Conservation (phyloP, 257 asterid species). For the Capsicum pubescens region DNA sequence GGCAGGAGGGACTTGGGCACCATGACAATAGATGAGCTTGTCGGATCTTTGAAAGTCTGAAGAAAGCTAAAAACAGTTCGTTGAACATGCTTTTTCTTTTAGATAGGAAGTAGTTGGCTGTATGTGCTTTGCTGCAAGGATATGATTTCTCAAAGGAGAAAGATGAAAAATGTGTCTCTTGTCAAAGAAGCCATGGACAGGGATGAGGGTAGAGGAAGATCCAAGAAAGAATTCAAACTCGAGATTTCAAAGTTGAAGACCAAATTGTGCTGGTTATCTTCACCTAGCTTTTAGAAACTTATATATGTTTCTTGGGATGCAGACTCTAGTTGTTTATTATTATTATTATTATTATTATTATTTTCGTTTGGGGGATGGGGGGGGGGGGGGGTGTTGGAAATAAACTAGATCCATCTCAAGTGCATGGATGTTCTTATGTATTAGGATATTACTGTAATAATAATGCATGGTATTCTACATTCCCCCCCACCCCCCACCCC, state of each 20-base stretch:
- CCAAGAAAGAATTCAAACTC: neutral
- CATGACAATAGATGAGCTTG: neutral
- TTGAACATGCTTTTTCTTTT: neutral
- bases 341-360: neutral
- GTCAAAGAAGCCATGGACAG: neutral
- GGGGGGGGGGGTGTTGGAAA: neutral
- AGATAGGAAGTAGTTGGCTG: neutral
- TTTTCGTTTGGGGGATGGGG: neutral
- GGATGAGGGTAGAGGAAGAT: neutral
- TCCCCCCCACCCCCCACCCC: neutral
- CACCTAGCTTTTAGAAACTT: neutral
- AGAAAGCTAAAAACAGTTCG: neutral
- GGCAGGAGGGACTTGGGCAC: neutral
- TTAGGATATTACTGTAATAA: neutral
- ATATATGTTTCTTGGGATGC: neutral
- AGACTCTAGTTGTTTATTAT: too few relatives aligned
- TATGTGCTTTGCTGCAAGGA: neutral
- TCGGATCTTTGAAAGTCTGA: neutral
- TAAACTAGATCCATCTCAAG: neutral
- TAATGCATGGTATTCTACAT: too few relatives aligned
- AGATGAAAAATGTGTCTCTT: neutral
- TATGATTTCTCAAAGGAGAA: neutral
- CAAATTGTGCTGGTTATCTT: neutral
- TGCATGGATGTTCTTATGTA: neutral
- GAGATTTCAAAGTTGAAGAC: neutral